Percentiles rank a stretch among this genome's conserved stretches.
Conservation (phyloP, 2,329 filamentous ascomycete genomes). For the Paracoccidioides brasiliensis region DNA sequence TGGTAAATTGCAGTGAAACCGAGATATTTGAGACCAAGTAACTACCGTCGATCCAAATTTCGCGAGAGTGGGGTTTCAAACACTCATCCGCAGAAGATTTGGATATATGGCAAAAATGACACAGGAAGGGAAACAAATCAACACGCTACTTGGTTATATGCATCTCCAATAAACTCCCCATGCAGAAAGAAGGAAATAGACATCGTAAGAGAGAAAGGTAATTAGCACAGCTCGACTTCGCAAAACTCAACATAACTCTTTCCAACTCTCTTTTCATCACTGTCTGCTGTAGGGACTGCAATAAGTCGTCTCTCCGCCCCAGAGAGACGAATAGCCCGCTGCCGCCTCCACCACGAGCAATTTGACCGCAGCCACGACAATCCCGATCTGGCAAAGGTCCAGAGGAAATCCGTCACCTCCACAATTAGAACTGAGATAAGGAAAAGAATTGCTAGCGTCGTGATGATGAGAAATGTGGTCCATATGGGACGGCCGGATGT, state of each 20-base stretch:
- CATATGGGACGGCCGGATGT: conserved; percentile 4
- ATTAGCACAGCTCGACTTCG: not conserved
- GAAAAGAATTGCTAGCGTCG: conserved; percentile 5
- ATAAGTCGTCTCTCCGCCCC: conserved; percentile 2
- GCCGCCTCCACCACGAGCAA: not conserved
- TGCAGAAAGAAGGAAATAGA: not conserved
- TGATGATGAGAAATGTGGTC: not conserved
- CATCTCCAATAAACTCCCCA: not conserved
- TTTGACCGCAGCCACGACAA: not conserved
- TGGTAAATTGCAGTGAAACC: too few relatives aligned
- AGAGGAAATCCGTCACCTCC: not conserved
- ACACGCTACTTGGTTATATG: not conserved
- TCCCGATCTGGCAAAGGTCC: not conserved
- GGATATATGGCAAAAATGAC: too few relatives aligned
- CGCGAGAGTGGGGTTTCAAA: too few relatives aligned
- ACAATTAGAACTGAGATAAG: conserved; percentile 9
- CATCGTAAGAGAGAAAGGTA: not conserved
- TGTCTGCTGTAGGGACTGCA: not conserved
- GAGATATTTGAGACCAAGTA: too few relatives aligned
- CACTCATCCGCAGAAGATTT: too few relatives aligned
- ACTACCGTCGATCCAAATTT: too few relatives aligned
- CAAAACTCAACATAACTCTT: not conserved
- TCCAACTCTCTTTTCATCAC: not conserved
- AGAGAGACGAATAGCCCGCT: not conserved
- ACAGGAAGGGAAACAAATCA: not conserved